Evolutionary conservation across 208 protist species (phyloP), one percentile per base, ranked within the genome.

Genomic region (Wallacemonas sp.): DNA sequence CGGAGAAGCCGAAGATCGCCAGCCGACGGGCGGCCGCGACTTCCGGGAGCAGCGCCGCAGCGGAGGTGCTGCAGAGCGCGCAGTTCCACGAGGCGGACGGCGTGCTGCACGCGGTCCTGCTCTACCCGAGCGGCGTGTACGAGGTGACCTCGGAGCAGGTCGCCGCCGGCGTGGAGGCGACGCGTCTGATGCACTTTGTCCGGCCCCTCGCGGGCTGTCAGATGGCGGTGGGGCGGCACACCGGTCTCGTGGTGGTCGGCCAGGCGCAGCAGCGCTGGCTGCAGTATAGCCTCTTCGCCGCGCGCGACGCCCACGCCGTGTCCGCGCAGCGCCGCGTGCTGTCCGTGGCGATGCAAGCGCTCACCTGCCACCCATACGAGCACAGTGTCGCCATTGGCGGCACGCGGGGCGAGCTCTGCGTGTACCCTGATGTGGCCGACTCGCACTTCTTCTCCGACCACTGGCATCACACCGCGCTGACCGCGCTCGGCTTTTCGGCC

Each of bases 391-490:
- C 85, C 16, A 50, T 95, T 1, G 89, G 89, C 38, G 89, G 89
- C 11, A 69, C 61, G 2, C 84, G 89, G 1, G 89, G 89, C 23
- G 89, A 95, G 77, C 64, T 95, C 39, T 44, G 88, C 23, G 68
- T 92, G 41, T 93, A 81, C 63, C 81, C 81, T 42, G 75, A 81
- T 28, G 65, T 89, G 11, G 68, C 65, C 18, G 75, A 80, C 42
- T 14, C 70, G 8, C 84, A 95, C 71, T 82, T 76, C 71, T 95
- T 95, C 71, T 74, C 89, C 4, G 89, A 95, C 61, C 89, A 95
- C 70, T 95, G 89, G 89, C 89, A 95, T 72, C 89, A 95, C 79
- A 95, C 89, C 12, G 79, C 89, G 23, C 74, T 95, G 32, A 79
- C 74, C 3, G 89, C 82, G 28, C 64, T 95, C 10, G 45, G 67